Conservation (phyloP, 495 filamentous ascomycete genomes). For the Talaromyces proteolyticus region DNA sequence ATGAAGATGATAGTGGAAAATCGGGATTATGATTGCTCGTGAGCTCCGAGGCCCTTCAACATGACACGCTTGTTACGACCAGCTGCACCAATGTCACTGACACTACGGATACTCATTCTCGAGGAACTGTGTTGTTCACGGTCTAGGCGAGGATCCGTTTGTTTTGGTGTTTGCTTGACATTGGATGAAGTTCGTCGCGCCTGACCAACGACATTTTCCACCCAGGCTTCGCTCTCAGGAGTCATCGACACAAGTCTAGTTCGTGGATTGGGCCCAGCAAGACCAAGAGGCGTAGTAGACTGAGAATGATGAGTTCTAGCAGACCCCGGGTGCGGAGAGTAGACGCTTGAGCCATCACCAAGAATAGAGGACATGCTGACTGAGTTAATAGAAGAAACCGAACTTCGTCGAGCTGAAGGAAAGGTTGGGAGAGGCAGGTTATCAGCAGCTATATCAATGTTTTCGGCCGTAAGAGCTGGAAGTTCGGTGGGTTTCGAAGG, state of each 20-base stretch:
- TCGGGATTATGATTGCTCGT: conserved; percentile 1
- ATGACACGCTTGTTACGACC: conserved; percentile 32
- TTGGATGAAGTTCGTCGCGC: conserved; percentile 31
- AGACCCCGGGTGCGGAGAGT: conserved; percentile 16
- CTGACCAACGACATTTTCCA: conserved; percentile 38
- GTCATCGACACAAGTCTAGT: conserved; percentile 39
- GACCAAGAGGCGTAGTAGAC: conserved; percentile 32
- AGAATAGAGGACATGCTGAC: conserved; percentile 20
- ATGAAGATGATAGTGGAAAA: neutral
- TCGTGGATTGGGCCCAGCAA: conserved; percentile 42
- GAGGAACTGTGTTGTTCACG: conserved; percentile 2
- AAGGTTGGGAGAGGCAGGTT: conserved; percentile 25
- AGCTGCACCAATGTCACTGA: conserved; percentile 32
- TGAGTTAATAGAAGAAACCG: conserved; percentile 33
- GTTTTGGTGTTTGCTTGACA: conserved; percentile 3
- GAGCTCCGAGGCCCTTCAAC: conserved; percentile 26
- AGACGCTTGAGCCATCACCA: conserved; percentile 17
- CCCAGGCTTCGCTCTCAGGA: conserved; percentile 48
- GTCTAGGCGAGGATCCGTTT: conserved; percentile 1
- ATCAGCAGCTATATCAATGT: conserved; percentile 15
- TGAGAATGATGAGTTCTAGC: conserved; percentile 13
- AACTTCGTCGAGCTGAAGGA: conserved; percentile 24
- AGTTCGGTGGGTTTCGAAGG: conserved; percentile 32
- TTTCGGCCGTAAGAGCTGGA: conserved; percentile 22
- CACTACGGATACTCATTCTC: conserved; percentile 15